These are phyloP conservation scores for Cercospora zeae-maydis DNA, from an alignment of 2,329 filamentous ascomycete genomes.

Conservation along the genomic window DNA sequence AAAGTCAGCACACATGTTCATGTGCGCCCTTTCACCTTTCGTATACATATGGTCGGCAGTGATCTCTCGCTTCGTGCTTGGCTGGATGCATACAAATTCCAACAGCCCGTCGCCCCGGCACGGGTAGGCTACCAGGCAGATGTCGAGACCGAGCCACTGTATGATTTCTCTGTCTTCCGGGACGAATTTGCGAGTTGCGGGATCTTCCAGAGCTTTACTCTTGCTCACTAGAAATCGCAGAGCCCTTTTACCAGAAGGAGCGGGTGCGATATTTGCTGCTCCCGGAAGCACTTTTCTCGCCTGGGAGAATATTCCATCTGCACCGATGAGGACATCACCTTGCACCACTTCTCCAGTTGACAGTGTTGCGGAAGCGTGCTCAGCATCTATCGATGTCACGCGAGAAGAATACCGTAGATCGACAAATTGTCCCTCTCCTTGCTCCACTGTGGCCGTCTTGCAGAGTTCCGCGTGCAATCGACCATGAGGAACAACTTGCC, in stretches of 20 bases:
- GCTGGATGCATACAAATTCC: slow-evolving; percentile 47
- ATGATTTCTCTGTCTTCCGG: slow-evolving; percentile 37
- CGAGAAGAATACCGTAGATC: slow-evolving; percentile 27
- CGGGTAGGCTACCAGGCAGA: slow-evolving; percentile 48
- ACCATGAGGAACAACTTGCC: slow-evolving; percentile 33
- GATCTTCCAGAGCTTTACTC: slow-evolving; percentile 43
- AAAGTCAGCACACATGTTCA: slow-evolving; percentile 31
- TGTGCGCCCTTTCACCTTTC: not conserved
- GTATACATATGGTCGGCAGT: not conserved
- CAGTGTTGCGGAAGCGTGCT: slow-evolving; percentile 26
- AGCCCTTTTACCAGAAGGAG: slow-evolving; percentile 51
- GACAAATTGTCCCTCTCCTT: slow-evolving; percentile 27
- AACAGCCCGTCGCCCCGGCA: slow-evolving; percentile 46
- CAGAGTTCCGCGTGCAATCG: slow-evolving; percentile 33
- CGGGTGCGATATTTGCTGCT: slow-evolving; percentile 26
- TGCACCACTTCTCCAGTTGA: slow-evolving; percentile 29
- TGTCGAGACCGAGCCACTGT: slow-evolving; percentile 45
- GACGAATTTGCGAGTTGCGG: slow-evolving; percentile 39
- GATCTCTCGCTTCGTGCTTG: slow-evolving; percentile 14
- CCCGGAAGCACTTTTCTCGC: slow-evolving; percentile 24
- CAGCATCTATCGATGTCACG: slow-evolving; percentile 27
- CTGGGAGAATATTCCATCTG: slow-evolving; percentile 34
- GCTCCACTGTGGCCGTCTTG: slow-evolving; percentile 22
- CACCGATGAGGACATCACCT: slow-evolving; percentile 34
- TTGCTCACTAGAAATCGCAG: slow-evolving; percentile 55